Evolutionary conservation across 306 rosid genomes (phyloP).

Genomic region (Vigna reflexopilosa): DNA sequence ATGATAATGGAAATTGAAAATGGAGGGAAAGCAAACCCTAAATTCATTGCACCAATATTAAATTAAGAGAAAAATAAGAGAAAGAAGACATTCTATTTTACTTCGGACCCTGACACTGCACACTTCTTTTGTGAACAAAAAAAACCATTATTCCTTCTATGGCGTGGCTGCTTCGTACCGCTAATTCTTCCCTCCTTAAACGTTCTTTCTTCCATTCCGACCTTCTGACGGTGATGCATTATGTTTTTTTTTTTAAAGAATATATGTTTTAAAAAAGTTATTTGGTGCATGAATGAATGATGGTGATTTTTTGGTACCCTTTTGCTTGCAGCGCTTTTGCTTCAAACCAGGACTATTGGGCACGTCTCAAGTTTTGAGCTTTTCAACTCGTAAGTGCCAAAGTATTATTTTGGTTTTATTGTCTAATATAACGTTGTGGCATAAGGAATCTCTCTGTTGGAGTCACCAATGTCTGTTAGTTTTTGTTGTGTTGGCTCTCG

Average conservation of each 20-base stretch:
- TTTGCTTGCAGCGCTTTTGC: slow-evolving; percentile 61
- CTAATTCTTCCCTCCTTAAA: slow-evolving; percentile 53
- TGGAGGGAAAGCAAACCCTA: slow-evolving; percentile 51
- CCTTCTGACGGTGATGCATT: slow-evolving; percentile 45
- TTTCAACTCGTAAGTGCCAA: slow-evolving; percentile 67
- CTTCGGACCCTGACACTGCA: background rate
- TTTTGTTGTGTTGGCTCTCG: slow-evolving; percentile 4
- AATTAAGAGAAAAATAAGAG: background rate
- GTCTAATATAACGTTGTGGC: background rate
- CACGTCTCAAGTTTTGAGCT: slow-evolving; percentile 57
- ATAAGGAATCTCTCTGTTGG: background rate
- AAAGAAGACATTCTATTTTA: slow-evolving; percentile 3
- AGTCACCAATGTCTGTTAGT: background rate
- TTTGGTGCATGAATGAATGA: slow-evolving; percentile 9
- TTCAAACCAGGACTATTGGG: slow-evolving; percentile 57
- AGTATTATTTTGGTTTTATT: slow-evolving; percentile 2
- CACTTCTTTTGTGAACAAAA: slow-evolving; percentile 22
- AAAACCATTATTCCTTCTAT: slow-evolving; percentile 44
- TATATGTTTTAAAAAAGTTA: background rate
- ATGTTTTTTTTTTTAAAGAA: background rate
- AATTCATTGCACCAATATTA: background rate
- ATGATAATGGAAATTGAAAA: slow-evolving; percentile 21
- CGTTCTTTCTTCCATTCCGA: slow-evolving; percentile 56
- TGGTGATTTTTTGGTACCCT: slow-evolving; percentile 26
- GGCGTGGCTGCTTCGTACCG: slow-evolving; percentile 79